These are phyloP conservation scores for Cyclocybe cylindracea DNA, from an alignment of 768 basidiomycete genomes.

Conservation along the genomic window DNA sequence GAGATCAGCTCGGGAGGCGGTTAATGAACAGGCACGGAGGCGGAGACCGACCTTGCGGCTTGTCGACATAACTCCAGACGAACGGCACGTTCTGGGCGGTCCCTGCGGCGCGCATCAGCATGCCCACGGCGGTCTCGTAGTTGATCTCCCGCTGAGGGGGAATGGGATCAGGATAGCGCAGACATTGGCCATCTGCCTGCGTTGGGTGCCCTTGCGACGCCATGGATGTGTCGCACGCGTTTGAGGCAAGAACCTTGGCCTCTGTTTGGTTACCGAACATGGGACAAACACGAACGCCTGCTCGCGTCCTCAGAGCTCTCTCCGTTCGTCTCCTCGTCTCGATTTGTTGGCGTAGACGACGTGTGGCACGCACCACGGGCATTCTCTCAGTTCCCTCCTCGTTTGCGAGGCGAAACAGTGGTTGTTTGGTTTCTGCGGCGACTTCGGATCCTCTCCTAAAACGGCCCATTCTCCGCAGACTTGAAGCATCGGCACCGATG, in stretches of 20 bases:
- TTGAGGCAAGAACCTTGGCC: not conserved
- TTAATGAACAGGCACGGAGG: not conserved
- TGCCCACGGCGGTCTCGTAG: slow-evolving; percentile 56
- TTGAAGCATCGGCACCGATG: no score
- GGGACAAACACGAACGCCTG: slow-evolving; percentile 3
- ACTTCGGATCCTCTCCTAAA: slow-evolving; percentile 6
- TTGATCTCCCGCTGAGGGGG: slow-evolving; percentile 55
- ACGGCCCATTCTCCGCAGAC: no score
- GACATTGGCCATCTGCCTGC: slow-evolving; percentile 62
- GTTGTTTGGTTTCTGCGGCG: slow-evolving; percentile 15
- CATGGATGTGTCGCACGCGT: slow-evolving; percentile 5
- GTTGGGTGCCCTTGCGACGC: slow-evolving; percentile 33
- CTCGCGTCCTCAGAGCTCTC: not conserved
- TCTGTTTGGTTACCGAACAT: slow-evolving; percentile 8
- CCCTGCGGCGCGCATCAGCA: slow-evolving; percentile 61
- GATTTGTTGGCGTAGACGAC: no score
- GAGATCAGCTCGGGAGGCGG: slow-evolving; percentile 1
- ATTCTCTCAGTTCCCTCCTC: not conserved
- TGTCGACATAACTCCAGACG: slow-evolving; percentile 76
- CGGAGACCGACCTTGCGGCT: slow-evolving; percentile 59
- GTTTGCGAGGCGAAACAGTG: not conserved
- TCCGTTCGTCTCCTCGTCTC: no score
- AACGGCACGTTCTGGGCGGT: slow-evolving; percentile 64
- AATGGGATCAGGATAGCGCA: slow-evolving; percentile 70
- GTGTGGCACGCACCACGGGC: no score